Conservation (phyloP, 202 grass and related monocot genomes). For the Dendrocalamus latiflorus region DNA sequence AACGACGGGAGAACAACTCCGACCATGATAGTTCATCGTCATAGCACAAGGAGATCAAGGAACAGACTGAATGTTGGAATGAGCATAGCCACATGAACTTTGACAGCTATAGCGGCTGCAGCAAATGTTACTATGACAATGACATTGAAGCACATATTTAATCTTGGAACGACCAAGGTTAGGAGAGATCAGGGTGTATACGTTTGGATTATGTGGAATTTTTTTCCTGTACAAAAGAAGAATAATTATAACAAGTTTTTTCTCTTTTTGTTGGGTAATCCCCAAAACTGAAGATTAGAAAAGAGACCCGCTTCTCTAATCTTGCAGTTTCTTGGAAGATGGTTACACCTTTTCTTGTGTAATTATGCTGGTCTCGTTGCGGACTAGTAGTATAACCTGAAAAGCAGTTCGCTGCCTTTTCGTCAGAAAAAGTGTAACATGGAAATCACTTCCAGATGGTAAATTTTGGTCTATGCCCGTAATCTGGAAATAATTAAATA, state of each 20-base stretch:
- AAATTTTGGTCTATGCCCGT: too few relatives aligned
- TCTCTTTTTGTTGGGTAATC: constrained; percentile 9
- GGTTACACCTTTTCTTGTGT: constrained; percentile 18
- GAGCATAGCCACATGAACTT: neutral
- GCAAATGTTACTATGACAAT: constrained; percentile 11
- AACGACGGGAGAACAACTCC: constrained; percentile 44
- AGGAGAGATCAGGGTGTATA: constrained; percentile 22
- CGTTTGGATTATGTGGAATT: constrained; percentile 10
- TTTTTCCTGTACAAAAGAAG: constrained; percentile 55
- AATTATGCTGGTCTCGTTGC: constrained; percentile 11
- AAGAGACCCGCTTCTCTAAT: neutral
- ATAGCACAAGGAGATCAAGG: constrained; percentile 29
- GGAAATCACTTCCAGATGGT: too few relatives aligned
- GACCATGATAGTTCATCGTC: constrained; percentile 77
- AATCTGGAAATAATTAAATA: too few relatives aligned
- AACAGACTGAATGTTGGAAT: constrained; percentile 22
- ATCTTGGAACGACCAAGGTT: neutral
- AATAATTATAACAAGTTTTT: constrained; percentile 28
- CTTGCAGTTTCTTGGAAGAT: constrained; percentile 19
- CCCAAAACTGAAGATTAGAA: constrained; percentile 30
- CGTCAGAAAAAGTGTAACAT: too few relatives aligned
- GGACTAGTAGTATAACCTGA: constrained; percentile 2
- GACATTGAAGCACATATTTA: constrained; percentile 6
- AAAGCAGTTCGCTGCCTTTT: too few relatives aligned
- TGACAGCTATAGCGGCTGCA: constrained; percentile 17